A percentile compares a stretch with the other conserved stretches of the same genome.
Evolutionary conservation across 352 stramenopile genomes (phyloP).

Genomic region (Globisporangium polare): DNA sequence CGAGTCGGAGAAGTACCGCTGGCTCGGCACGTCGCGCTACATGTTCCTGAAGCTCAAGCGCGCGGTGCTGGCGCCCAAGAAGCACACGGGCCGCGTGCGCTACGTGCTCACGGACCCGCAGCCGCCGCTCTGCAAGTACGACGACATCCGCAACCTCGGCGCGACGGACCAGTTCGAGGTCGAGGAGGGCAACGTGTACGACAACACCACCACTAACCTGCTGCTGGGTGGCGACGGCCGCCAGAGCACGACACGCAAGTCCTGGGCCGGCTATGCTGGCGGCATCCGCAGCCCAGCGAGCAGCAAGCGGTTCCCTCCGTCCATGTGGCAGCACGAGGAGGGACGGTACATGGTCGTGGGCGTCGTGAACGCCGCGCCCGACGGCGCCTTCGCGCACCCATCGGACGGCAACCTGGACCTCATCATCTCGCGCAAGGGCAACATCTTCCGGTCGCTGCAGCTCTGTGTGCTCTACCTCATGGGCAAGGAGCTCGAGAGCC

Average conservation of each 20-base stretch:
- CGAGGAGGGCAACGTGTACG: slow-evolving; percentile 78
- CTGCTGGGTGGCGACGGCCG: no score
- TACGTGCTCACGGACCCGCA: slow-evolving; percentile 70
- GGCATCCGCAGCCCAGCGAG: slow-evolving; percentile 62
- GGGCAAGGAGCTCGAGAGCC: slow-evolving; percentile 67
- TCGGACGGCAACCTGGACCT: slow-evolving; percentile 79
- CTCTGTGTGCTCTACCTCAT: slow-evolving; percentile 64
- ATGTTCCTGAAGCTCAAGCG: slow-evolving; percentile 78
- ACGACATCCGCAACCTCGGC: slow-evolving; percentile 71
- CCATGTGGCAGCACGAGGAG: slow-evolving; percentile 58
- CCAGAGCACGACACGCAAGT: slow-evolving; percentile 50
- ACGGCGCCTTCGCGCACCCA: slow-evolving; percentile 66
- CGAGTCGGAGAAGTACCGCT: slow-evolving; percentile 78
- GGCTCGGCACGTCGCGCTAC: slow-evolving; percentile 72
- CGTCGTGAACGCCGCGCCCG: slow-evolving; percentile 65
- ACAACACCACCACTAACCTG: slow-evolving; percentile 16
- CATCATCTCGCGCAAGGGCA: slow-evolving; percentile 70
- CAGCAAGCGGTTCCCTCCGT: slow-evolving; percentile 49
- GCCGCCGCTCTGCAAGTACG: slow-evolving; percentile 56
- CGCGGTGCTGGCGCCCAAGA: slow-evolving; percentile 49
- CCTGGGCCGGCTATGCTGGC: slow-evolving; percentile 52
- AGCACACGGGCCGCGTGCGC: slow-evolving; percentile 57
- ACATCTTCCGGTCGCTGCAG: slow-evolving; percentile 36
- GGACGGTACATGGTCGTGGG: slow-evolving; percentile 68
- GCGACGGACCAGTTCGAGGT: slow-evolving; percentile 81